Evolutionary conservation across 1,139 yeast genomes (phyloP).

Genomic region (Meyerozyma guilliermondii): DNA sequence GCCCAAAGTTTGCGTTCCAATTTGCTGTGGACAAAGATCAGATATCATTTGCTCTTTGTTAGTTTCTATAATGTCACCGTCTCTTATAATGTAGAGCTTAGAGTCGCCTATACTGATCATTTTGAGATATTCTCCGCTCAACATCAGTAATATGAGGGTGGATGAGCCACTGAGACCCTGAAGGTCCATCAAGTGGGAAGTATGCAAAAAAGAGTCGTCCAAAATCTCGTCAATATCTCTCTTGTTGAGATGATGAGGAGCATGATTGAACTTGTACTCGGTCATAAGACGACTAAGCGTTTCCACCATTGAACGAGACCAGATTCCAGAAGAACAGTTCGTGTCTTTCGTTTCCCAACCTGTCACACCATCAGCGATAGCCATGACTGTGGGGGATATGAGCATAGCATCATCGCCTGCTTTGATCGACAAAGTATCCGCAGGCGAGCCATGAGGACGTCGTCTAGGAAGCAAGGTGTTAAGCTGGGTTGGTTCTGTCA

Average conservation of each 20-base stretch:
- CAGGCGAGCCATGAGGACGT: slow-evolving; percentile 50
- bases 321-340: slow-evolving; percentile 45
- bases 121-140: slow-evolving; percentile 43
- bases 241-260: slow-evolving; percentile 39
- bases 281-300: slow-evolving; percentile 47
- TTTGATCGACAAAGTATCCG: slow-evolving; percentile 47
- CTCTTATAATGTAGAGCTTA: slow-evolving; percentile 43
- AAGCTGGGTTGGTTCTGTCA: slow-evolving; percentile 46
- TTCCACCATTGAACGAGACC: slow-evolving; percentile 55
- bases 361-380: slow-evolving; percentile 59
- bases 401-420: slow-evolving; percentile 65
- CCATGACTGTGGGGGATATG: slow-evolving; percentile 50
- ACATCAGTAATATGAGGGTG: slow-evolving; percentile 47
- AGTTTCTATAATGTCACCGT: slow-evolving; percentile 39
- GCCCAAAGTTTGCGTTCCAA: slow-evolving; percentile 47
- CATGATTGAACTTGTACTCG: slow-evolving; percentile 37
- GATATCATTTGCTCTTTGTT: slow-evolving; percentile 47
- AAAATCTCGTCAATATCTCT: slow-evolving; percentile 43
- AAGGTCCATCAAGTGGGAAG: slow-evolving; percentile 50
- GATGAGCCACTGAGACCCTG: slow-evolving; percentile 49
- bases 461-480: slow-evolving; percentile 46
- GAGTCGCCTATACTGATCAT: slow-evolving; percentile 56
- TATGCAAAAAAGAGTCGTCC: slow-evolving; percentile 48
- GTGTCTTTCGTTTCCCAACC: slow-evolving; percentile 51
- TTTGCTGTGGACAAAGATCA: slow-evolving; percentile 49